Base-by-base conservation (phyloP, 495 filamentous ascomycete species). In the Peziza echinospora region DNA sequence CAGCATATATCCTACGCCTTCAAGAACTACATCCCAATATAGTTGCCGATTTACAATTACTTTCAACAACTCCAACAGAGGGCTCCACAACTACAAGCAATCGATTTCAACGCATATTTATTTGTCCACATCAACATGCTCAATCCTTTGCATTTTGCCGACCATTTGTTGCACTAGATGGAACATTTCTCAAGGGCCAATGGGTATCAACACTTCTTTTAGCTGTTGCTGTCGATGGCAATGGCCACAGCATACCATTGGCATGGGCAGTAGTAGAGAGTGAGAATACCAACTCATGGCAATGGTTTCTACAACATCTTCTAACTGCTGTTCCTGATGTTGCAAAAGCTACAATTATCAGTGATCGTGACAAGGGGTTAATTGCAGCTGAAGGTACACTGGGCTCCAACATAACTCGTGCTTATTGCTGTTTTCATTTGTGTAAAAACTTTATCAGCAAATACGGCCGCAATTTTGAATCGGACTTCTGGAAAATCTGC, bases 261-360 rank as follows among this genome's bases (percentile, higher is more conserved):
- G 47, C 50, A 1, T 52, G 47, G 41, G 47, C 30, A 10, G 9
- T 52, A 10, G 50, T 52, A 1, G 47, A 52, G 40, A 34, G 47
- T 0, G 50, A 52, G 41, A 52, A 52, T 41, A 28, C 22, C 5
- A 24, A 41, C 3, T 43, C 42, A 0, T 52, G 46, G 50, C 0
- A 7, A 10, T 52, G 41, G 11, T 52, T 52, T 11, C 30, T 52
- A 13, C 11, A 9, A 1, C 41, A 52, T 37, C 25, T 52, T n/a
- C 39, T 23, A 21, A 1, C 0, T 28, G 40, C 49, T 4, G 41
- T 51, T 21, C 49, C 45, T 1, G 26, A 44, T 17, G 23, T 24
- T 2, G 23, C 21, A 0, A 19, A 24, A 10, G n/a, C 26, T 2
- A 49, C 41, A 0, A 24, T 49, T 21, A 49, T 52, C 0, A 49